Base-by-base conservation (phyloP, 805 yeast species). In the Kodamaea kaohsiungensis region DNA sequence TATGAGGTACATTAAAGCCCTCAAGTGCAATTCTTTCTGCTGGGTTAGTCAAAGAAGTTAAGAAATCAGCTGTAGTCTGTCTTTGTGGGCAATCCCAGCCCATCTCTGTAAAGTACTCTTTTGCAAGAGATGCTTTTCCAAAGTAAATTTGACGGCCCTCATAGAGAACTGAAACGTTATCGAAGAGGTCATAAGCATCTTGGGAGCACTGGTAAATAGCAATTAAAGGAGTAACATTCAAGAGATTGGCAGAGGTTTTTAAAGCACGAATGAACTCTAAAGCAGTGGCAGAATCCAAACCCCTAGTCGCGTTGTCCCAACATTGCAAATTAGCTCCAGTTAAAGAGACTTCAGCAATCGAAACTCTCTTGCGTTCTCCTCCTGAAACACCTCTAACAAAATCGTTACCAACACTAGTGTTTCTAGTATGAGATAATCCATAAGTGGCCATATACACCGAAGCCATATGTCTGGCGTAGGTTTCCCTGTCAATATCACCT, bases 291-390 rank as follows among this genome's bases (percentile, higher is more conserved):
- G 95, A 80, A 71, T 89, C 96, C 56, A 89, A 77, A 62, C 96
- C 96, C 74, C 95, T 82, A 5, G 96, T 89, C 4, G 93, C 87
- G 64, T 89, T 89, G 73, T 89, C 92, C 84, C 89, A 86, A 68
- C 88, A 83, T 58, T 81, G 85, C 49, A 87, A 75, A 48, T 81
- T 73, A 27, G 90, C 87, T 27, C 86, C 83, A 49, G 85, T 77
- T 47, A 87, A 80, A 46, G 87, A 72, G 1, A 88, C 88, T 70
- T 89, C 96, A 10, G 91, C 90, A 62, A 89, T 85, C 9, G 93
- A 86, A 2, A 89, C 93, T 74, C 96, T 82, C 70, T 88, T 88
- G 59, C 96, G 76, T 72, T 89, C 95, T 76, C 96, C 95, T 64
- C 96, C 93, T 49, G 93, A 85, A 40, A 87, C 89, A 73, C 91